These are phyloP conservation scores for Capsicum baccatum DNA, from an alignment of 257 asterid genomes.

Conservation along the genomic window DNA sequence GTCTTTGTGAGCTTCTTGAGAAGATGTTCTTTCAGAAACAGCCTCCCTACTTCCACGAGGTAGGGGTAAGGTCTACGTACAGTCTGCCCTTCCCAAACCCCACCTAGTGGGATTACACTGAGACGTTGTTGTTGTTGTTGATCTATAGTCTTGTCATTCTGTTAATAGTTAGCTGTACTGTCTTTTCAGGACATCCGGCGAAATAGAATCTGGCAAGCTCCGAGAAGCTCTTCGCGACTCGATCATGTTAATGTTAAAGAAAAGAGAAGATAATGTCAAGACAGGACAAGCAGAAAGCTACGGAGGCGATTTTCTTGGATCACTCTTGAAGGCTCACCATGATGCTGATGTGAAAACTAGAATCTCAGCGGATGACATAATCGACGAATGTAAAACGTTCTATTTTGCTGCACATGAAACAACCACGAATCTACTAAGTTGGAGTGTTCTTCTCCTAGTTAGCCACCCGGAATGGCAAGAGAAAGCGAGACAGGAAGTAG, in stretches of 20 bases:
- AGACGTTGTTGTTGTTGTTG: too few species aligned
- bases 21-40: too few species aligned
- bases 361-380: constrained; percentile 47
- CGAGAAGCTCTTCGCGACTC: constrained; percentile 47
- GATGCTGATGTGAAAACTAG: constrained; percentile 45
- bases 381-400: constrained; percentile 54
- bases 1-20: too few species aligned
- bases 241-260: constrained; percentile 48
- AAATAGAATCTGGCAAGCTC: constrained; percentile 57
- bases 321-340: constrained; percentile 45
- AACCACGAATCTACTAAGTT: constrained; percentile 48
- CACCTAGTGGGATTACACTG: too few species aligned
- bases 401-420: constrained; percentile 56
- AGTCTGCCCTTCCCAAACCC: too few species aligned
- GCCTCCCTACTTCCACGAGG: too few species aligned
- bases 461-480: constrained; percentile 61
- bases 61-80: too few species aligned
- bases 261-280: constrained; percentile 38
- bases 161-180: neutral
- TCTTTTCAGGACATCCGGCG: constrained; percentile 50
- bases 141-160: neutral
- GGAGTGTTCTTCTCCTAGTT: constrained; percentile 58
- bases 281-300: constrained; percentile 35
- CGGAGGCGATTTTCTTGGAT: constrained; percentile 58
- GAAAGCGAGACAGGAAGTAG: constrained; percentile 56